A percentile compares a stretch with the other conserved stretches of the same genome.
Evolutionary conservation across 176 grass and related monocot genomes (phyloP).

Genomic region (Musa schizocarpa): DNA sequence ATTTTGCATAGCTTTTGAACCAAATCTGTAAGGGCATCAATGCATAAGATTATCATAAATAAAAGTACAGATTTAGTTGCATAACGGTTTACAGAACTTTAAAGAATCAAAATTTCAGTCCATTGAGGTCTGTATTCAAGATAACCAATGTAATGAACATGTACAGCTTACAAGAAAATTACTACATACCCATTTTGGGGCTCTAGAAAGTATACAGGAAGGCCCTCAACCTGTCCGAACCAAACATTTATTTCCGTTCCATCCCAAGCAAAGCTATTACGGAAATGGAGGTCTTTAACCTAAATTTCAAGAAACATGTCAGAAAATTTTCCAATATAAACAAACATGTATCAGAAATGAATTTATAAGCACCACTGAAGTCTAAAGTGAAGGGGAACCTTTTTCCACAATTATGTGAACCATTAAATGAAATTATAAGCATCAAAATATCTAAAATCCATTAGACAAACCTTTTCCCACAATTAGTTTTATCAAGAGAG

Average conservation of each 20-base stretch:
- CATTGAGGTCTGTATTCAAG: not conserved
- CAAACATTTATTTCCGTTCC: constrained; percentile 88
- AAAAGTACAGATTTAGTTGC: too few relatives aligned
- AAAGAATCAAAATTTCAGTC: too few relatives aligned
- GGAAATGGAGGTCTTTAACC: constrained; percentile 81
- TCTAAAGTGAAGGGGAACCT: too few relatives aligned
- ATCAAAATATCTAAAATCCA: too few relatives aligned
- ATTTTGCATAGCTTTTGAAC: too few relatives aligned
- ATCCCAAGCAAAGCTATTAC: constrained; percentile 55
- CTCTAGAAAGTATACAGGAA: constrained; percentile 93
- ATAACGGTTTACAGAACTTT: too few relatives aligned
- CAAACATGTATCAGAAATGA: not conserved
- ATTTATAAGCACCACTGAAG: not conserved
- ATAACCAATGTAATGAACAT: constrained; percentile 5
- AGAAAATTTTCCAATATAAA: not conserved
- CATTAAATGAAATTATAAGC: too few relatives aligned
- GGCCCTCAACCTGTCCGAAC: constrained; percentile 80
- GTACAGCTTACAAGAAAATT: constrained; percentile 2
- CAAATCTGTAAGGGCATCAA: too few relatives aligned
- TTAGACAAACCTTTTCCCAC: too few relatives aligned
- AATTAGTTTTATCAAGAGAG: too few relatives aligned
- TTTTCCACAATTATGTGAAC: too few relatives aligned
- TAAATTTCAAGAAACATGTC: constrained; percentile 27
- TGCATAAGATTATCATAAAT: too few relatives aligned
- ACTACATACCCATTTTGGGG: constrained; percentile 77